Base-by-base conservation (phyloP, 176 grass and related monocot species). In the Triticum aestivum region DNA sequence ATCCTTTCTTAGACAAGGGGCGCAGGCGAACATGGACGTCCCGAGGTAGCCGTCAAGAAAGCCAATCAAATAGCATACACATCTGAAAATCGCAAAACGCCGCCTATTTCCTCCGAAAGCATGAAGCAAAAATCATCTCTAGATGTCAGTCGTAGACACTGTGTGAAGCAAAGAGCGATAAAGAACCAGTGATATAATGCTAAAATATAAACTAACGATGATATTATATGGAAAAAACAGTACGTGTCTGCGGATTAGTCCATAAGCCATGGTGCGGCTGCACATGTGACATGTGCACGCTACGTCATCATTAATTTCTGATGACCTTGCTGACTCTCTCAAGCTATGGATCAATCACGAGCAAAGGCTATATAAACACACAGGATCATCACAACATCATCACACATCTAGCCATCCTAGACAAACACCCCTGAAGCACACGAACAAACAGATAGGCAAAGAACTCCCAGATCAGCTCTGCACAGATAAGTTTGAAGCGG, bases 241-340 rank as follows among this genome's bases (percentile, higher is more conserved):
- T 49, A 87, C 42, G 58, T 75, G 85, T 87, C 70, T 76, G 70
- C 21, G 61, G 80, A 88, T 45, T 88, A 35, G 12, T 15, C 86
- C 62, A 17, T 45, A 88, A 83, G 79, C 33, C 44, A 69, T 82
- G 86, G 18, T 26, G 72, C 61, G 34, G 79, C 79, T 37, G 66
- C 20, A 20, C 37, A 56, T 54, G 14, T 52, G 69, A 20, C 37
- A 56, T 54, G 14, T 52, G 69, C 59, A 77, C 79, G 71, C 78
- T 61, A 32, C 37, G 3, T 4, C 12, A 51, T 51, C 47, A 51
- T 51, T 51, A 14, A 51, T 51, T 49, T 13, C 12, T 49, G 18
- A 21, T 4, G 33, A 4, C 38, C 6, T 61, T 49, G 30, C n/a
- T 72, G 15, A 71, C 12, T 79, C 8, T 26, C 1, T 29, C 47